Evolutionary conservation across 257 asterid genomes (phyloP).

Genomic region (Leptodermis oblonga): DNA sequence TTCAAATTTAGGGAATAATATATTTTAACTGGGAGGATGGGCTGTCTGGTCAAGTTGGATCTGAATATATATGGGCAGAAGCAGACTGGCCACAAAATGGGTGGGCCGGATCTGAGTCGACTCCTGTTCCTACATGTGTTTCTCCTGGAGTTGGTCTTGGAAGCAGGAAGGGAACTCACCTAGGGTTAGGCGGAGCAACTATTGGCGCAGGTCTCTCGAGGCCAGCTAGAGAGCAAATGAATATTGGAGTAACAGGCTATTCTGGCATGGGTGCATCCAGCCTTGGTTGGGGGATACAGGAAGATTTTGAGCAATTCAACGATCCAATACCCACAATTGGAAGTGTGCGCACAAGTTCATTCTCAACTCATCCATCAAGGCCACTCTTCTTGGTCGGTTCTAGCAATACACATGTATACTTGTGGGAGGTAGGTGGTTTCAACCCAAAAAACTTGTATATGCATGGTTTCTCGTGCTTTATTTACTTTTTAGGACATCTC

Average conservation of each 20-base stretch:
- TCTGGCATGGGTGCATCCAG: slow-evolving; percentile 55
- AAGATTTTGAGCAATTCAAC: slow-evolving; percentile 72
- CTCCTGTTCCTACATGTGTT: slow-evolving; percentile 65
- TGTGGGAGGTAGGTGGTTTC: slow-evolving; percentile 76
- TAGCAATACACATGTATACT: slow-evolving; percentile 80
- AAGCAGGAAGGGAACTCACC: slow-evolving; percentile 58
- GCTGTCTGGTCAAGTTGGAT: slow-evolving; percentile 36
- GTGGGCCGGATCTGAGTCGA: slow-evolving; percentile 77
- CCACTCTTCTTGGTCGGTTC: slow-evolving; percentile 97
- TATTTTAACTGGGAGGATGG: slow-evolving; percentile 89
- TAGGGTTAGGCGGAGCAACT: slow-evolving; percentile 85
- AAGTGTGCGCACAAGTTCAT: slow-evolving; percentile 70
- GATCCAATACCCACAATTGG: slow-evolving; percentile 86
- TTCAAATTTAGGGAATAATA: slow-evolving; percentile 65
- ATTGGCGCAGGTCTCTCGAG: slow-evolving; percentile 50
- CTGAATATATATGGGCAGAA: slow-evolving; percentile 80
- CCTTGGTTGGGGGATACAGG: slow-evolving; percentile 91
- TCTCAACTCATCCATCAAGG: slow-evolving; percentile 86
- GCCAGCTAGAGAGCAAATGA: slow-evolving; percentile 49
- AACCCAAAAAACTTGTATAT: background rate
- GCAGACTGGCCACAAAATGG: slow-evolving; percentile 96
- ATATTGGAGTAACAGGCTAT: slow-evolving; percentile 59
- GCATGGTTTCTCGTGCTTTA: background rate
- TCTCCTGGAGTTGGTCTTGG: slow-evolving; percentile 86
- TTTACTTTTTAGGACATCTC: background rate